A percentile compares a stretch with the other conserved stretches of the same genome.
Evolutionary conservation across 805 yeast genomes (phyloP).

Genomic region (Wickerhamomyces queroliae): DNA sequence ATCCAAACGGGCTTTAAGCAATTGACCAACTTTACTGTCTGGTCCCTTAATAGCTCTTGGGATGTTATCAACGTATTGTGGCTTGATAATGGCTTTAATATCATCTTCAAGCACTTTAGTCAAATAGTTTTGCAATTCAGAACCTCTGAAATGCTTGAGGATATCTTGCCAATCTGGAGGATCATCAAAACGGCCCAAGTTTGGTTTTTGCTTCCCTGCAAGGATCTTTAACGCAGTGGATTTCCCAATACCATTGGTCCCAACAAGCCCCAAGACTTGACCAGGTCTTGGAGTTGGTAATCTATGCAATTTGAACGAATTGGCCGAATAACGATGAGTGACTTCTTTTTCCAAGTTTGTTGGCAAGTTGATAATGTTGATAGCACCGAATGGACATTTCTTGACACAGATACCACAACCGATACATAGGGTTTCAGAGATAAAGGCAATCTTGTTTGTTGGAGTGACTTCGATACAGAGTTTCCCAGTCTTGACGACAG

Average conservation of each 20-base stretch:
- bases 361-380: slow-evolving; percentile 91
- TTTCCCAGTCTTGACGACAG: slow-evolving; percentile 96
- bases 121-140: slow-evolving; percentile 94
- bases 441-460: slow-evolving; percentile 85
- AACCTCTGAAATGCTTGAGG: slow-evolving; percentile 87
- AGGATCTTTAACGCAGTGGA: slow-evolving; percentile 94
- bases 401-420: slow-evolving; percentile 99
- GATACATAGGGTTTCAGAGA: slow-evolving; percentile 89
- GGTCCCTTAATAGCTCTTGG: slow-evolving; percentile 96
- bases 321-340: slow-evolving; percentile 96
- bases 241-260: slow-evolving; percentile 99
- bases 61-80: slow-evolving; percentile 96
- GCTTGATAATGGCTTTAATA: slow-evolving; percentile 95
- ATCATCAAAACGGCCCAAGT: slow-evolving; percentile 86
- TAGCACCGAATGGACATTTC: slow-evolving; percentile 97
- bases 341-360: slow-evolving; percentile 90
- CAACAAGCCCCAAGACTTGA: slow-evolving; percentile 95
- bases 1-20: slow-evolving; percentile 72
- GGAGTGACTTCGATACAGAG: slow-evolving; percentile 96
- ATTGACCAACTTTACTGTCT: slow-evolving; percentile 76
- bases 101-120: slow-evolving; percentile 91
- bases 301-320: slow-evolving; percentile 94
- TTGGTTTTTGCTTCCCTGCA: slow-evolving; percentile 97
- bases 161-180: slow-evolving; percentile 99
- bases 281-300: slow-evolving; percentile 99